phyloP scores from a whole-genome alignment of 345 rosid genomes.

The Eucalyptus polybractea region DNA sequence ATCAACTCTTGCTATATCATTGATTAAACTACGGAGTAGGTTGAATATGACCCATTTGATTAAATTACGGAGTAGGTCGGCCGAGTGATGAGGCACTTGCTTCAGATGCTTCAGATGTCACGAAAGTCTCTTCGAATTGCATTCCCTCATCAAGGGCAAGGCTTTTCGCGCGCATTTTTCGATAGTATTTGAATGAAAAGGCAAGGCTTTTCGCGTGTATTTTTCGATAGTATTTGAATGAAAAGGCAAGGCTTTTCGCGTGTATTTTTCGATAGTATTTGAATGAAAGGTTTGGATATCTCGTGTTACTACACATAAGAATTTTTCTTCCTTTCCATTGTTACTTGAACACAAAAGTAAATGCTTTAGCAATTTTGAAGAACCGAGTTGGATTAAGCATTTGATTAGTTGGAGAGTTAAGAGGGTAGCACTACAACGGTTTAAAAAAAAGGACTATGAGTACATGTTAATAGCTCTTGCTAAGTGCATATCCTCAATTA shows the following conservation, averaged over 20 bases:
- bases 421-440: neutral
- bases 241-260: neutral
- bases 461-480: neutral
- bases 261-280: neutral
- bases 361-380: neutral
- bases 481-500: neutral
- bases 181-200: neutral
- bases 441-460: neutral
- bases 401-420: neutral
- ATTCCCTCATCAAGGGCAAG: neutral
- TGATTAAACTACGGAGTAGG: neutral
- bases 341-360: neutral
- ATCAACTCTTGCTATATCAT: neutral
- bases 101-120: neutral
- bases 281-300: neutral
- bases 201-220: neutral
- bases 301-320: neutral
- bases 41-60: neutral
- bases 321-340: neutral
- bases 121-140: neutral
- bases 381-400: neutral
- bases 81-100: neutral
- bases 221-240: neutral
- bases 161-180: neutral
- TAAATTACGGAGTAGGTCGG: neutral